Conservation (phyloP, 2,329 filamentous ascomycete genomes). For the Xylaria sp. region DNA sequence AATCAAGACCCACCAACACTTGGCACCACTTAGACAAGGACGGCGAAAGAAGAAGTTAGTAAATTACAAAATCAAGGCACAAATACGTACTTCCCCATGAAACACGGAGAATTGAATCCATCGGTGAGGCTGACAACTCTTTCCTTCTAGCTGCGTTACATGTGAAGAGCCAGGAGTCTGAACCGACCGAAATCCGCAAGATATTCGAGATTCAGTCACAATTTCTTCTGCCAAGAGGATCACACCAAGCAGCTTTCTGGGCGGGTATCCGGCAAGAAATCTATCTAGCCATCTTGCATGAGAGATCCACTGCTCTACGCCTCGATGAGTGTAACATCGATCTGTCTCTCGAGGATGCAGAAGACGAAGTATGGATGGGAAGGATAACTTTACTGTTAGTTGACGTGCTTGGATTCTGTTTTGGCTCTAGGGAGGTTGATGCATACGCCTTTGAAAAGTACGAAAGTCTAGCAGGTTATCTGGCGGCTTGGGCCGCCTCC, state of each 20-base stretch:
- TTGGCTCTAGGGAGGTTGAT: background rate
- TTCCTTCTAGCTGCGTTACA: background rate
- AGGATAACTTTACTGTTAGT: conserved; percentile 14
- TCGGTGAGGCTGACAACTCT: background rate
- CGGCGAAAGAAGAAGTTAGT: background rate
- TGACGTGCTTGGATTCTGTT: conserved; percentile 17
- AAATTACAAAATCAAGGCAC: background rate
- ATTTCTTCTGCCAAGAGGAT: background rate
- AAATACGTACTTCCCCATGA: too few relatives aligned
- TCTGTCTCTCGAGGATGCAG: conserved; percentile 5
- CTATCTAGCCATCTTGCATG: conserved; percentile 5
- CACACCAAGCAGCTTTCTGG: conserved; percentile 17
- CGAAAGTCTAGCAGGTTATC: background rate
- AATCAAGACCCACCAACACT: background rate
- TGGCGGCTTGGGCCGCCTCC: background rate
- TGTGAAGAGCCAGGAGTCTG: background rate
- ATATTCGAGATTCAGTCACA: conserved; percentile 2
- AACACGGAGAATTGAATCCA: background rate
- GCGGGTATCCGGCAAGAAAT: conserved; percentile 10
- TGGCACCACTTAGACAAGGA: background rate
- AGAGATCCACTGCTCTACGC: conserved; percentile 4
- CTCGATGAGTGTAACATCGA: conserved; percentile 5
- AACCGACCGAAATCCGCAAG: background rate
- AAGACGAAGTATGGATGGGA: conserved; percentile 17
- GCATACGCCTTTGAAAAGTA: background rate